A percentile compares a stretch with the other conserved stretches of the same genome.
Conservation (phyloP, 108 stramenopile species). For the Stephanodiscus triporus region DNA sequence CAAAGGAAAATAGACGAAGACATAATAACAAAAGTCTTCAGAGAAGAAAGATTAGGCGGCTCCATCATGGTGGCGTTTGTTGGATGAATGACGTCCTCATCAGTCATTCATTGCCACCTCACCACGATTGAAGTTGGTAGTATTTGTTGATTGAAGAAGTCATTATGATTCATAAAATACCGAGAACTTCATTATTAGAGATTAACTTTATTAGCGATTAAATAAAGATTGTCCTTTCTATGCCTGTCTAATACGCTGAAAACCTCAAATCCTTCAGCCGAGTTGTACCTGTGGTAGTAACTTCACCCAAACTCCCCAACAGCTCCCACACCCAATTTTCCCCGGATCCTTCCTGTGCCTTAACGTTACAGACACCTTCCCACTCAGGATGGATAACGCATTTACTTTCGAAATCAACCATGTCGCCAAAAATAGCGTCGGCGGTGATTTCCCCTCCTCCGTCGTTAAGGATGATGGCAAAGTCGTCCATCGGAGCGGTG, state of each 20-base stretch:
- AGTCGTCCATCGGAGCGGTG: constrained; percentile 44
- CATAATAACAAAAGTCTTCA: too few species aligned
- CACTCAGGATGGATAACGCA: constrained; percentile 25
- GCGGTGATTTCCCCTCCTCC: background rate
- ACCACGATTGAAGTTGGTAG: too few species aligned
- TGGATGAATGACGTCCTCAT: too few species aligned
- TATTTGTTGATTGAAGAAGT: too few species aligned
- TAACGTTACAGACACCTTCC: constrained; percentile 35
- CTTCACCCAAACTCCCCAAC: constrained; percentile 24
- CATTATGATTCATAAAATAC: too few species aligned
- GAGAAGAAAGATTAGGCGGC: too few species aligned
- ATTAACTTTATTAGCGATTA: too few species aligned
- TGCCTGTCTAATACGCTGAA: background rate
- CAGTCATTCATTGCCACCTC: too few species aligned
- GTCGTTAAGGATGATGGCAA: constrained; percentile 36
- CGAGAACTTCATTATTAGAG: too few species aligned
- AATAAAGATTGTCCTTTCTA: too few species aligned
- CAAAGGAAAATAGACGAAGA: too few species aligned
- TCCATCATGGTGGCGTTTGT: too few species aligned
- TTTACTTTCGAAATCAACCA: constrained; percentile 10
- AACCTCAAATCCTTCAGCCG: constrained; percentile 8
- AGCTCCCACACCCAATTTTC: constrained; percentile 8
- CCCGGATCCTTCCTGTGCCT: constrained; percentile 53
- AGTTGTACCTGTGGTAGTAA: constrained; percentile 18
- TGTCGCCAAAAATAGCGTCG: constrained; percentile 36